Evolutionary conservation across 768 basidiomycete genomes (phyloP), one percentile per base, ranked within the genome.

Genomic region (Gelatoporia subvermispora): DNA sequence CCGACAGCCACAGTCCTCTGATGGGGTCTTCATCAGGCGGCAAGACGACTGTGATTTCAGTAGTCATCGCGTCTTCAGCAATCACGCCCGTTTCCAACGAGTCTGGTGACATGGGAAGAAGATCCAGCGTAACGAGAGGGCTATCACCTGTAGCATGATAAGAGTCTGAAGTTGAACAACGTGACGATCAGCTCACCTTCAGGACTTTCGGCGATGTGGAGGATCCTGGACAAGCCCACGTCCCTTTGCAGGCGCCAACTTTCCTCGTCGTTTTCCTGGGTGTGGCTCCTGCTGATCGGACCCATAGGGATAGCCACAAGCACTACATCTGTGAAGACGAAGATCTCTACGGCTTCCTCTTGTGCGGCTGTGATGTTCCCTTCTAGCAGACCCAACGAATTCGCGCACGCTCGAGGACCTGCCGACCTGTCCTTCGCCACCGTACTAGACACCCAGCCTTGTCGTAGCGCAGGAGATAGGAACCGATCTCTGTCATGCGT

Each of bases 261-360:
- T 54, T 67, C 51, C 66, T 54, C 37, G 22, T 60, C 51, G 52
- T 51, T 65, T 61, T 62, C 45, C 45, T n/a, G 37, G 49, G n/a
- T 25, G 45, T 35, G 62, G 49, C 16, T 49, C 17, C 38, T n/a
- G n/a, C n/a, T 20, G 35, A 5, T 49, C 31, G 10, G 56, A 50
- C 48, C 1, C 51, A 31, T 52, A n/a, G 70, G 66, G 20, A 66
- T 66, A 16, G 79, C 75, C 23, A 90, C 61, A n/a, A 91, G 55
- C 41, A 88, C 61, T 25, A 91, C 48, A 62, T 93, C 88, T 16
- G 78, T 78, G 65, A 91, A 88, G 13, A 87, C 74, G 47, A 79
- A 71, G 15, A 63, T 31, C 28, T 31, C 28, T 5, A 31, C 28
- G 7, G 13, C 7, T 13, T 31, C 28, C 28, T 31, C 28, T 31